Evolutionary conservation across 108 stramenopile genomes (phyloP).

Genomic region (Conticribra weissflogii): DNA sequence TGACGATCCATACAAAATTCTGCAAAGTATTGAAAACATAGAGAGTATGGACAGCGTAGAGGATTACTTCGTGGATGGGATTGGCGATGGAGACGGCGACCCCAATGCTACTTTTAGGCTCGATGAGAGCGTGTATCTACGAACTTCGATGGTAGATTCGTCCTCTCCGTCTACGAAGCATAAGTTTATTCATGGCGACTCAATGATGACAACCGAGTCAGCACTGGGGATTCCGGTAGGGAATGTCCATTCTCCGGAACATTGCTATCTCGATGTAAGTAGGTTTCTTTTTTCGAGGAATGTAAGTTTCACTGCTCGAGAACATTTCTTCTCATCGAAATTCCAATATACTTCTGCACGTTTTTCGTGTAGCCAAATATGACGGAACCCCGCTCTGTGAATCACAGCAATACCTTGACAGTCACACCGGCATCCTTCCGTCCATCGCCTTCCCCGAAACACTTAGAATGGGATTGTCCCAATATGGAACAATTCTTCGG

Average conservation of each 20-base stretch:
- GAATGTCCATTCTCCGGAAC: not conserved
- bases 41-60: constrained; percentile 4
- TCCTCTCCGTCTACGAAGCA: too few relatives aligned
- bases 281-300: not conserved
- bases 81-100: not conserved
- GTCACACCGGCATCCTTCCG: not conserved
- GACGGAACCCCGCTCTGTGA: not conserved
- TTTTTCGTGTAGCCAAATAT: not conserved
- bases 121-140: not conserved
- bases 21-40: constrained; percentile 8
- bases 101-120: not conserved
- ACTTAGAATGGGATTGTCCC: constrained; percentile 11
- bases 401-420: not conserved
- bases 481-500: constrained; percentile 19
- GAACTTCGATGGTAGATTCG: not conserved
- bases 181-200: too few relatives aligned
- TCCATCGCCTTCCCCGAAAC: constrained; percentile 1
- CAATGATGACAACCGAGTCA: too few relatives aligned
- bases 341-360: not conserved
- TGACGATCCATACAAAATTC: not conserved
- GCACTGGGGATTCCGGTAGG: not conserved
- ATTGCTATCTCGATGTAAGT: not conserved
- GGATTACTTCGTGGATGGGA: not conserved
- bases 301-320: not conserved
- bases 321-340: not conserved